A percentile compares a stretch with the other conserved stretches of the same genome.
These are phyloP conservation scores for Plectosphaerella cucumerina DNA, from an alignment of 2,329 filamentous ascomycete species.

Conservation along the genomic window DNA sequence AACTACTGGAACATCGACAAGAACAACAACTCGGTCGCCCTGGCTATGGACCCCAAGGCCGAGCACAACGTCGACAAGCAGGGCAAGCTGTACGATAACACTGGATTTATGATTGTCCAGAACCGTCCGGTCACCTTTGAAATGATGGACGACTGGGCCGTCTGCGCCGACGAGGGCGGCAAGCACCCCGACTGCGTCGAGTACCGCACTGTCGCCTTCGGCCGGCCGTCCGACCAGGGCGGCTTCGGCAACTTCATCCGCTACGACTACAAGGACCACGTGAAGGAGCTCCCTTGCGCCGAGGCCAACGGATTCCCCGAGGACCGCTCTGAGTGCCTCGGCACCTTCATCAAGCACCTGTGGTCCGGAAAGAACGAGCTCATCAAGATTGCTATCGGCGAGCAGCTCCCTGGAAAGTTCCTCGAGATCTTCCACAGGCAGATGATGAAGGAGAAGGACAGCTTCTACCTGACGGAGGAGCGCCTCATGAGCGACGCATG, in stretches of 20 bases:
- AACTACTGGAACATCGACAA: slow-evolving; percentile 40
- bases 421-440: slow-evolving; percentile 31
- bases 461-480: slow-evolving; percentile 29
- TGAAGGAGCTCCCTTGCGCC: slow-evolving; percentile 33
- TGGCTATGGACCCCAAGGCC: slow-evolving; percentile 32
- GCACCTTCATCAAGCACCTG: slow-evolving; percentile 37
- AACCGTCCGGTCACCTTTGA: slow-evolving; percentile 42
- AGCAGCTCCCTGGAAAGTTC: slow-evolving; percentile 30
- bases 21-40: slow-evolving; percentile 33
- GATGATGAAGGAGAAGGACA: slow-evolving; percentile 25
- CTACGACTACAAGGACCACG: slow-evolving; percentile 35
- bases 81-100: slow-evolving; percentile 41
- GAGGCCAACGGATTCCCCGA: slow-evolving; percentile 41
- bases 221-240: slow-evolving; percentile 36
- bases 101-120: slow-evolving; percentile 50
- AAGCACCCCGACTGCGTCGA: slow-evolving; percentile 32
- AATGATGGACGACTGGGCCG: slow-evolving; percentile 44
- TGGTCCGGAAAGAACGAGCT: slow-evolving; percentile 36
- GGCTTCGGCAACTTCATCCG: slow-evolving; percentile 39
- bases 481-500: slow-evolving; percentile 22
- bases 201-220: slow-evolving; percentile 29
- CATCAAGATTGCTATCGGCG: slow-evolving; percentile 33
- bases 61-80: slow-evolving; percentile 34
- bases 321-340: slow-evolving; percentile 30
- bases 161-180: slow-evolving; percentile 33